Percentiles rank a stretch among this genome's conserved stretches.
phyloP scores from a whole-genome alignment of 495 filamentous ascomycete genomes.

The Darksidea phi region DNA sequence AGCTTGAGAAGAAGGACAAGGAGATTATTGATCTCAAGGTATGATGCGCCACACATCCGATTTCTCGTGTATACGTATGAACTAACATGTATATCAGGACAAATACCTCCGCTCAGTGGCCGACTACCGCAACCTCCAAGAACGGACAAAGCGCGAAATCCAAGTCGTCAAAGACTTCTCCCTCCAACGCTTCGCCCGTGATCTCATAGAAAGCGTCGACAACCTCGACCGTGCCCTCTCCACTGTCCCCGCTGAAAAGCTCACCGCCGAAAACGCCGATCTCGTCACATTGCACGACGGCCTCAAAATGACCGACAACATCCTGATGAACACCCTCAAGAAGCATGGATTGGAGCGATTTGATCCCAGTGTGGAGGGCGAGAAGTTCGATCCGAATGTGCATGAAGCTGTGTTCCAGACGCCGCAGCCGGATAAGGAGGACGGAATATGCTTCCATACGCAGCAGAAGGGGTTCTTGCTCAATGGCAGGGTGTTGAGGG shows the following conservation, averaged over 20 bases:
- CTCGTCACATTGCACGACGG: conserved; percentile 81
- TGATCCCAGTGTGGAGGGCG: conserved; percentile 61
- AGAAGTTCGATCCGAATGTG: conserved; percentile 88
- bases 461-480: conserved; percentile 93
- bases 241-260: conserved; percentile 72
- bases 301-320: conserved; percentile 88
- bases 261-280: conserved; percentile 59
- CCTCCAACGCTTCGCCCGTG: conserved; percentile 89
- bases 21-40: conserved; percentile 89
- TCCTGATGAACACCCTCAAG: conserved; percentile 81
- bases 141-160: conserved; percentile 87
- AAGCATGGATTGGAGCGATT: conserved; percentile 94
- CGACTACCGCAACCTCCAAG: conserved; percentile 96
- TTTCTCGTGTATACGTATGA: background rate
- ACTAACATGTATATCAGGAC: conserved; percentile 58
- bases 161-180: conserved; percentile 83
- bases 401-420: conserved; percentile 97
- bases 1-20: conserved; percentile 80
- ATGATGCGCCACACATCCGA: conserved; percentile 29
- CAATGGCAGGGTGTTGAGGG: conserved; percentile 84
- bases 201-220: conserved; percentile 90
- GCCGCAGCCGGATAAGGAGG: conserved; percentile 76
- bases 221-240: conserved; percentile 90
- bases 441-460: conserved; percentile 84
- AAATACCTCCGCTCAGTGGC: conserved; percentile 88